Evolutionary conservation across 2,329 filamentous ascomycete genomes (phyloP).

Genomic region (Penicillium sp.): DNA sequence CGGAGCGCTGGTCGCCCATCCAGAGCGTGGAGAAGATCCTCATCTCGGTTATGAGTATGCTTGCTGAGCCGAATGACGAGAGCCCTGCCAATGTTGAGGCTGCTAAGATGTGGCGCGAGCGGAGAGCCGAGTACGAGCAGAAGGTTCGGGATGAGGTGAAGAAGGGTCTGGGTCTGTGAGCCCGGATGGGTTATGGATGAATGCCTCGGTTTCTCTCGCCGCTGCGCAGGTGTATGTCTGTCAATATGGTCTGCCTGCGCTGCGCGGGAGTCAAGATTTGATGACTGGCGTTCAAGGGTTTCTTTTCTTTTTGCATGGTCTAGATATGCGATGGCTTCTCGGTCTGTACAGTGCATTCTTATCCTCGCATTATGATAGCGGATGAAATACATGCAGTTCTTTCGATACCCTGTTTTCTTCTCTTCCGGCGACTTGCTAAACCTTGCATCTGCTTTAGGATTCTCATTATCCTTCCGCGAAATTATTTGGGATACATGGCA

Average conservation of each 20-base stretch:
- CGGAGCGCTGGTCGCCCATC: slow-evolving; percentile 93
- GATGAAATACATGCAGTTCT: slow-evolving; percentile 4
- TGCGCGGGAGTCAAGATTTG: slow-evolving; percentile 11
- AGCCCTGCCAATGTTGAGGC: slow-evolving; percentile 95
- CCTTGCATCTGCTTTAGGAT: neutral
- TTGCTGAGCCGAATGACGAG: slow-evolving; percentile 95
- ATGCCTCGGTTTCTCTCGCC: slow-evolving; percentile 3
- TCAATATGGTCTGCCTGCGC: neutral
- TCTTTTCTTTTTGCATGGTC: slow-evolving; percentile 19
- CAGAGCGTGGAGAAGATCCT: slow-evolving; percentile 98
- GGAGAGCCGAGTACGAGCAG: slow-evolving; percentile 77
- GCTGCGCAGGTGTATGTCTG: neutral
- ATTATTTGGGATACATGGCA: neutral
- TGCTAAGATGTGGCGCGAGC: slow-evolving; percentile 92
- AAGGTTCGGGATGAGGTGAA: slow-evolving; percentile 80
- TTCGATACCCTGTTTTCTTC: neutral
- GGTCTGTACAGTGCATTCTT: slow-evolving; percentile 17
- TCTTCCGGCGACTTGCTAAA: neutral
- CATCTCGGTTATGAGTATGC: slow-evolving; percentile 96
- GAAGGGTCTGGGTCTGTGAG: slow-evolving; percentile 70
- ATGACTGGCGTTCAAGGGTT: slow-evolving; percentile 25
- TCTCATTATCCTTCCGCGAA: too few relatives aligned
- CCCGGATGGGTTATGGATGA: neutral
- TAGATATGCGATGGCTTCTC: slow-evolving; percentile 12
- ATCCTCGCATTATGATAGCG: slow-evolving; percentile 11